Base-by-base conservation (phyloP, 306 rosid species). In the Lablab purpureus region DNA sequence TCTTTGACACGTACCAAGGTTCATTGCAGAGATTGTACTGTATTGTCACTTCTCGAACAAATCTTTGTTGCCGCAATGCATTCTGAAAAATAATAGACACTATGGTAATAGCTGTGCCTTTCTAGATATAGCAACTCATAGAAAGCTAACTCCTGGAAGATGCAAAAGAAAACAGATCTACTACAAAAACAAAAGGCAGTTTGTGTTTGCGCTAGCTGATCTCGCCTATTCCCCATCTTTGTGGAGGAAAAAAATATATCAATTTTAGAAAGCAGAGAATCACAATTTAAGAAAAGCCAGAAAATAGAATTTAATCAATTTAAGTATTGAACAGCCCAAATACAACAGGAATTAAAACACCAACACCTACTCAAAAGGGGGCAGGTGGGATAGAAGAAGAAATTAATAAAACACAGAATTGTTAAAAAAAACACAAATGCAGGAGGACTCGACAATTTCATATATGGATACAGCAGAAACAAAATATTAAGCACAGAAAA, bases 21-120 rank as follows among this genome's bases (percentile, higher is more conserved):
- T 95, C 99, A 84, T 95, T 92, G 96, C 99, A 95, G 81, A 95
- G 99, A 87, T 95, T 95, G 93, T 95, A 95, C 85, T 91, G 99
- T 69, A 95, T 95, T 13, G 98, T 95, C 80, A 95, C 94, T 93
- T 92, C 99, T 82, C 98, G 92, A 27, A 95, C 96, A 84, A 82
- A 95, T 88, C 87, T 87, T 75, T 95, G 99, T 77, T 95, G 98
- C 62, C 98, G 91, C 89, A 91, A 82, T 19, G 97, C 99, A 89
- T 95, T 95, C 99, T 95, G 87, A 80, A 86, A 63, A 85, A 78
- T 73, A 75, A 76, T 80, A 76, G 36, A 40, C 83, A 79, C 67
- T 37, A 80, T 13, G 70, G 51, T 59, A 23, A 71, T 69, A 45
- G 59, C 21, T 12, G 9, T n/a, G 46, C 27, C 32, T 45, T 84